These are phyloP conservation scores for Globisporangium acanthophoron DNA, from an alignment of 352 stramenopile species.

Conservation along the genomic window DNA sequence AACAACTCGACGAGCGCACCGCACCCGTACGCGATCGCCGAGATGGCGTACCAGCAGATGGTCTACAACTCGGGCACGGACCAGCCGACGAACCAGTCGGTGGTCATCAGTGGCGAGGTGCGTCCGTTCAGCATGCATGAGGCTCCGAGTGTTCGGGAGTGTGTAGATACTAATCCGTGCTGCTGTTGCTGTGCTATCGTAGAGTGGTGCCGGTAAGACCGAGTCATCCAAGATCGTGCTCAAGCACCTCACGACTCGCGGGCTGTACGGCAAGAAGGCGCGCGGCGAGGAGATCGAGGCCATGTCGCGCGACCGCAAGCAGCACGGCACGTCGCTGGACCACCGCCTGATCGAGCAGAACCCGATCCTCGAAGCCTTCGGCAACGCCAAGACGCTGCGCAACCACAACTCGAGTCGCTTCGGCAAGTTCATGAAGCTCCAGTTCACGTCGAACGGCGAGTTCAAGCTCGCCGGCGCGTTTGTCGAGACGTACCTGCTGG, in stretches of 20 bases:
- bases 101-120: conserved; percentile 79
- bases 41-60: conserved; percentile 92
- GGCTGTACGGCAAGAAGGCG: conserved; percentile 83
- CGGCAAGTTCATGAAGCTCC: conserved; percentile 95
- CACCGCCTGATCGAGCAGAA: conserved; percentile 88
- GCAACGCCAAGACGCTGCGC: conserved; percentile 93
- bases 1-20: conserved; percentile 64
- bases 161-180: no score
- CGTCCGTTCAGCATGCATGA: not conserved
- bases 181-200: not conserved
- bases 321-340: conserved; percentile 64
- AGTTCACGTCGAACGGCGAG: conserved; percentile 86
- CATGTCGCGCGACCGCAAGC: conserved; percentile 39
- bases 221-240: conserved; percentile 90
- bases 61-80: conserved; percentile 84
- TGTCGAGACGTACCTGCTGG: conserved; percentile 85
- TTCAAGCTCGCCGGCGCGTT: conserved; percentile 85
- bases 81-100: conserved; percentile 82
- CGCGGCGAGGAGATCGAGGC: conserved; percentile 67
- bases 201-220: conserved; percentile 85
- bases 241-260: conserved; percentile 81
- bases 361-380: conserved; percentile 93
- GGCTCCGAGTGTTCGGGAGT: no score
- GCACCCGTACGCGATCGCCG: conserved; percentile 85
- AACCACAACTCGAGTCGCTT: conserved; percentile 95